These are phyloP conservation scores for Microcera coccophila DNA, from an alignment of 2,329 filamentous ascomycete species.

Conservation along the genomic window DNA sequence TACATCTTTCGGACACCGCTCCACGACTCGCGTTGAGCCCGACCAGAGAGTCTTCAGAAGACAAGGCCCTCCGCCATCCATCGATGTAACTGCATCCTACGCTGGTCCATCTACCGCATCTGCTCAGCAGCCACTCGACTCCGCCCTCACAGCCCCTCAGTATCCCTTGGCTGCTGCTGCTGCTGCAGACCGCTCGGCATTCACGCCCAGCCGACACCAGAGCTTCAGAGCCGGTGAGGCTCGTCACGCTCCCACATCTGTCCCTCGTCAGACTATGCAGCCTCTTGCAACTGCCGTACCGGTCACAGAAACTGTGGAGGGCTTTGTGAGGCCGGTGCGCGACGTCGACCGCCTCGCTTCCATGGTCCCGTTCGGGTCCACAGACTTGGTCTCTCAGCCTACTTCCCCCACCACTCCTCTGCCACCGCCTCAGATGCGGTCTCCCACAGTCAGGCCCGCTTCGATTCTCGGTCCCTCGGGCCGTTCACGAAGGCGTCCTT, in stretches of 20 bases:
- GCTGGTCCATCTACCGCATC: slow-evolving; percentile 36
- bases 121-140: slow-evolving; percentile 23
- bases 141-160: slow-evolving; percentile 18
- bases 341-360: slow-evolving; percentile 80
- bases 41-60: slow-evolving; percentile 64
- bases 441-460: slow-evolving; percentile 52
- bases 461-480: slow-evolving; percentile 50
- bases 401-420: slow-evolving; percentile 85
- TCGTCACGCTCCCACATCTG: slow-evolving; percentile 46
- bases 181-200: slow-evolving; percentile 22
- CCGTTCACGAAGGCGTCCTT: slow-evolving; percentile 67
- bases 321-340: slow-evolving; percentile 75
- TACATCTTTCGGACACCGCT: slow-evolving; percentile 51
- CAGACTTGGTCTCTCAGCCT: slow-evolving; percentile 77
- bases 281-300: slow-evolving; percentile 65
- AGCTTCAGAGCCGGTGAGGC: slow-evolving; percentile 50
- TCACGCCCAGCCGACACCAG: slow-evolving; percentile 42
- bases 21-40: slow-evolving; percentile 49
- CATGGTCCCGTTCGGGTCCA: slow-evolving; percentile 68
- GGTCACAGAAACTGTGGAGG: slow-evolving; percentile 64
- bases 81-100: slow-evolving; percentile 46
- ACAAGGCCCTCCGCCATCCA: slow-evolving; percentile 75
- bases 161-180: slow-evolving; percentile 18
- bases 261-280: slow-evolving; percentile 50
- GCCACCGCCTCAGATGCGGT: slow-evolving; percentile 58